Base-by-base conservation (phyloP, 1,284 basidiomycete genomes). In the Ganoderma meredithae region DNA sequence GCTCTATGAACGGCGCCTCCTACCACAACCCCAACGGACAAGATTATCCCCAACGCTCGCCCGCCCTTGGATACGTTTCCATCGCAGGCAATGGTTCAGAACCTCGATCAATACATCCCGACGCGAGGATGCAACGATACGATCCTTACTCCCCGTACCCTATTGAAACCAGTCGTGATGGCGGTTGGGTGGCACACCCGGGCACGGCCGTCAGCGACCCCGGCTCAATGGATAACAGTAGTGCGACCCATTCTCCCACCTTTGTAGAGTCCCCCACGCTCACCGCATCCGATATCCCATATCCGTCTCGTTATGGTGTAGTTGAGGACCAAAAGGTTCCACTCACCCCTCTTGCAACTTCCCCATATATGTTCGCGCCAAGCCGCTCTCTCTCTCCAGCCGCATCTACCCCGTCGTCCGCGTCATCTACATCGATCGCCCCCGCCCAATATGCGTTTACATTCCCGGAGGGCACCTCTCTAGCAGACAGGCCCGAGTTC, bases 371-470 rank as follows among this genome's bases (percentile, higher is more conserved):
- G 62, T 91, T 90, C 76, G 83, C 89, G 25, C 82, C 82, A 67
- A 91, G 89, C 77, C 89, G 91, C 63, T 91, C 91, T 22, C 84
- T 92, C 72, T 92, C 91, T n/a, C 90, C 90, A 43, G 84, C 85
- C 22, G 82, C 85, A 25, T 90, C 90, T 6, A 89, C 89, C n/a
- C 86, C 88, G 43, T 85, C 87, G 60, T 90, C 90, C 27, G 85
- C 89, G 31, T 87, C 90, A 53, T 87, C 89, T 67, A 84, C 89
- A 49, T 76, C 75, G 64, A 78, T 92, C 75, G 86, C 88, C 69
- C 85, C 88, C 70, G 85, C 88, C 65, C 83, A 88, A 1, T 91
- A 89, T 76, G 88, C 85, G 66, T 92, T 91, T 73, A 80, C 85
- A 4, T 91, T 79, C 79, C 79, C 85, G 47, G 89, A 91, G 64